Base-by-base conservation (phyloP, 495 filamentous ascomycete genomes). In the Aspergillus kassunensis region DNA sequence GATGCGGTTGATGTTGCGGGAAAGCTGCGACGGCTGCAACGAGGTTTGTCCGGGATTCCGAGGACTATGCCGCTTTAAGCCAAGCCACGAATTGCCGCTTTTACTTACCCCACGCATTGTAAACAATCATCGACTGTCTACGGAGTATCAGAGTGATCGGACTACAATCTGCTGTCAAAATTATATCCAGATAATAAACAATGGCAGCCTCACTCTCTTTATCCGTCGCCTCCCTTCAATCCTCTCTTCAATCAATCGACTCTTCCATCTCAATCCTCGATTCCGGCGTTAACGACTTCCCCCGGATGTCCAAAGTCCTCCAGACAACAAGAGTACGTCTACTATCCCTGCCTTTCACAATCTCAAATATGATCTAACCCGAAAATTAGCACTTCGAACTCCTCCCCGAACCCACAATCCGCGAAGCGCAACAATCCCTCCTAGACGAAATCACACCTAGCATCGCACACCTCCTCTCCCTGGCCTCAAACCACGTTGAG, bases 361-460 rank as follows among this genome's bases (percentile, higher is more conserved):
- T n/a, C n/a, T n/a, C n/a, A n/a, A n/a, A n/a, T n/a, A n/a, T n/a
- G 9, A 25, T n/a, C 30, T 11, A 39, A 33, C 1, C 20, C 49
- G 21, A 21, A 35, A 20, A 34, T 20, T 56, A 89, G 85, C 88
- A 91, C 70, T 92, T 90, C 67, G 88, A 92, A 64, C 78, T 91
- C 30, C 80, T 89, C 30, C 81, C 88, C 20, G 82, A 86, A 58
- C 76, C 82, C 21, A 80, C 81, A 39, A 76, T 92, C 19, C 74
- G 75, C 50, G 66, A 81, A 57, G 88, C 88, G 0, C 88, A 92
- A 71, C 70, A 78, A 43, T 69, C 80, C 21, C 78, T 92, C 19
- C 77, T 84, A 21, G 81, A 84, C 53, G 85, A 89, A 63, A 87
- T 92, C 47, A 80, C 78, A 12, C 88, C 88, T 12, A 88, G 88